Evolutionary conservation across 2,329 filamentous ascomycete species (phyloP).

Genomic region (Arthrobotrys iridis): DNA sequence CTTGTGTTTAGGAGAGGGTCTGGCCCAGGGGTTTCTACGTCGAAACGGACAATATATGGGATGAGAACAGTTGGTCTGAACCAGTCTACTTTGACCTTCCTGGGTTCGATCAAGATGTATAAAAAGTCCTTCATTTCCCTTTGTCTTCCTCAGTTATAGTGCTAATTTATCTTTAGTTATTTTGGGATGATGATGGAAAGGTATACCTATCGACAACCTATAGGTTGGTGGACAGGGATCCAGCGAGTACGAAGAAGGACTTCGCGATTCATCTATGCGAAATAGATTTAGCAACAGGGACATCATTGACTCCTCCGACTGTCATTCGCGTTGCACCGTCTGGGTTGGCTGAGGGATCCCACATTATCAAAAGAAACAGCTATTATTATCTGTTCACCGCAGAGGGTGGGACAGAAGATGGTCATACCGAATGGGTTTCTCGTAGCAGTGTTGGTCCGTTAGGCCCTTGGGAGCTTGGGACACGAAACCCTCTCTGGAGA

Average conservation of each 20-base stretch:
- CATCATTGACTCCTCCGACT: conserved; percentile 62
- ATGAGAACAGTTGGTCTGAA: conserved; percentile 66
- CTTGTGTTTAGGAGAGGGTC: conserved; percentile 47
- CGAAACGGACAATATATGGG: conserved; percentile 67
- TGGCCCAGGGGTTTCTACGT: conserved; percentile 68
- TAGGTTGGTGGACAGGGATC: conserved; percentile 51
- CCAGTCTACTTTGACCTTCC: conserved; percentile 67
- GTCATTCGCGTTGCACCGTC: conserved; percentile 58
- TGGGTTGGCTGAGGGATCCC: conserved; percentile 68
- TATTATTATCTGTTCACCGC: conserved; percentile 72
- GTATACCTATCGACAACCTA: conserved; percentile 67
- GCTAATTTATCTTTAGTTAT: conserved; percentile 60
- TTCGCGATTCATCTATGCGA: conserved; percentile 66
- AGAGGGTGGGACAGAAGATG: conserved; percentile 71
- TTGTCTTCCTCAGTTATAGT: background rate
- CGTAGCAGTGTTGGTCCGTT: conserved; percentile 60
- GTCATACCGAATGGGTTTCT: conserved; percentile 72
- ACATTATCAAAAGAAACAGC: conserved; percentile 69
- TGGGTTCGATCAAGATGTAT: conserved; percentile 59
- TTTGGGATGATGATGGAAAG: conserved; percentile 65
- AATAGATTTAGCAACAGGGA: conserved; percentile 63
- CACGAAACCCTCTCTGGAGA: conserved; percentile 66
- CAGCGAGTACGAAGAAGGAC: conserved; percentile 45
- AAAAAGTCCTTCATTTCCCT: conserved; percentile 52
- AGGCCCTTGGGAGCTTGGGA: conserved; percentile 64